Conservation (phyloP, 2,329 filamentous ascomycete genomes). For the Orbilia blumenaviensis region DNA sequence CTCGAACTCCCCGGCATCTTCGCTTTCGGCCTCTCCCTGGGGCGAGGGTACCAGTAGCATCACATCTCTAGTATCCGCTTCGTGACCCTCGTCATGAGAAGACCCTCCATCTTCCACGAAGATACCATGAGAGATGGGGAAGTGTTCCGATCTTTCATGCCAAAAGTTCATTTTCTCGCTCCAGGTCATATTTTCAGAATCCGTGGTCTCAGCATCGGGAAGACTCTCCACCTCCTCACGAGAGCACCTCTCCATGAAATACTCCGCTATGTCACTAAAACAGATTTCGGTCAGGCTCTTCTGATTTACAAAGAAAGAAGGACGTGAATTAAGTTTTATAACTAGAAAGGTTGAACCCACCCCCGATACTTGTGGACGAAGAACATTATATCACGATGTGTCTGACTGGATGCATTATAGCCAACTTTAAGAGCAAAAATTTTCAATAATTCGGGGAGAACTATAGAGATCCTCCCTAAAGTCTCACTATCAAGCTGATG, state of each 20-base stretch:
- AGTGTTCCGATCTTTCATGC: background rate
- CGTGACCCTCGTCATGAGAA: background rate
- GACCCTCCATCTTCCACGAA: too few species aligned
- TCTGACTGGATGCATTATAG: conserved; percentile 7
- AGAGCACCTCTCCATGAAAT: background rate
- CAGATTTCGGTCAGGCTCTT: background rate
- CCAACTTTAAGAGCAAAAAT: conserved; percentile 30
- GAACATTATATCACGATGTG: conserved; percentile 25
- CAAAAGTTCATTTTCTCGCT: conserved; percentile 10
- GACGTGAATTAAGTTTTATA: background rate
- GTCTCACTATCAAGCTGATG: background rate
- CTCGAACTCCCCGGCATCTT: too few species aligned
- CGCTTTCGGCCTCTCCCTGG: too few species aligned
- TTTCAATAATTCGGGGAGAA: conserved; percentile 16
- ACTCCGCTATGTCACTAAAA: background rate
- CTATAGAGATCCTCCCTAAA: background rate
- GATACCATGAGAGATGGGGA: too few species aligned
- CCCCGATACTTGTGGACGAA: conserved; percentile 16
- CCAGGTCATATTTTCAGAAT: background rate
- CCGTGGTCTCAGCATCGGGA: background rate
- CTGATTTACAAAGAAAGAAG: background rate
- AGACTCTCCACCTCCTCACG: background rate
- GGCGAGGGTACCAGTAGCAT: background rate
- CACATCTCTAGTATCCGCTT: background rate
- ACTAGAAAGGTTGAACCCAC: background rate